Evolutionary conservation across 1,139 yeast species (phyloP), one percentile per base, ranked within the genome.

Genomic region (Yamadazyma atlantica): DNA sequence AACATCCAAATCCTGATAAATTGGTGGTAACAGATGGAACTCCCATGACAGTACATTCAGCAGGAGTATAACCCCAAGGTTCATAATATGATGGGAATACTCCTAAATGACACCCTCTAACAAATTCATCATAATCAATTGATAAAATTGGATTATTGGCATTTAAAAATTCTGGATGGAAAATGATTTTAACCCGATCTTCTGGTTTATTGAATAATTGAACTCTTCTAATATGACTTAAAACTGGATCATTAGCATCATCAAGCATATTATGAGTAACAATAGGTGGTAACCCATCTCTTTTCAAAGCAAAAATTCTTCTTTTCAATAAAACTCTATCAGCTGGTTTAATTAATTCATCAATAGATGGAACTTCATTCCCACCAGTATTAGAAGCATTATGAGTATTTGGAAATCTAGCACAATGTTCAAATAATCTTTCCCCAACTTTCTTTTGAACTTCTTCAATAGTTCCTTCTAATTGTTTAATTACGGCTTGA

Each of bases 61-160:
- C 97, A 9, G 98, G 98, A 4, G 98, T 92, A 64, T 92, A 92
- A 26, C 98, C 98, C 98, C 98, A 92, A 5, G 98, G 98, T 65
- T 92, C 98, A 58, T 92, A 92, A 66, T 92, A 92, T 0, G 97
- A 88, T 36, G 98, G 98, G 82, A 92, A 92, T 36, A 92, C 96
- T 60, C 98, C 98, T 67, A 92, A 72, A 64, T 92, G 97, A 62
- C 97, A 90, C 44, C 98, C 98, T 54, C 98, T 80, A 27, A 92
- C 98, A 64, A 92, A 92, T 60, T 92, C 98, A 57, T 92, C 98
- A 60, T 92, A 92, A 62, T 92, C 98, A 45, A 92, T 71, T 12
- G 96, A 85, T 55, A 92, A 73, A 47, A 92, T 85, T 35, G 98
- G 97, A 64, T 92, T 92, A 62, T 89, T 90, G 35, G 96, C 87